Evolutionary conservation across 208 protist genomes (phyloP).

Genomic region (Leishmania gerbilli): DNA sequence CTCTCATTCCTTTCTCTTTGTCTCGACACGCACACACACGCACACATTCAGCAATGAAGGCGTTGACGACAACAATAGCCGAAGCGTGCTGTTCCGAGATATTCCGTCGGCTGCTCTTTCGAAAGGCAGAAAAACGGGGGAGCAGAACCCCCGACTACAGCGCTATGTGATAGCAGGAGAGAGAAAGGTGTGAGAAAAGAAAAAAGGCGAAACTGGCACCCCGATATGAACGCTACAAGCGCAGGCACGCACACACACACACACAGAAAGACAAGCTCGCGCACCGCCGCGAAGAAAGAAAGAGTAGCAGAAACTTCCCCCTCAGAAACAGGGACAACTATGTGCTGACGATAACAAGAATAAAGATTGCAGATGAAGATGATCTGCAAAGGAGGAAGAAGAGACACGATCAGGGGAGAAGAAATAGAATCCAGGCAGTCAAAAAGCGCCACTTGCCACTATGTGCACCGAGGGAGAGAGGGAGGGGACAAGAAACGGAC

Average conservation of each 20-base stretch:
- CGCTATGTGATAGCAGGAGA: slow-evolving; percentile 1
- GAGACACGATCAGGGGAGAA: neutral
- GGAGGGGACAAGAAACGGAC: neutral
- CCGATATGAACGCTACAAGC: neutral
- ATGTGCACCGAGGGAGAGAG: neutral
- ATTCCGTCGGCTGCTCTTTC: neutral
- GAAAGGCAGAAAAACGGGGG: neutral
- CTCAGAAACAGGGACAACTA: neutral
- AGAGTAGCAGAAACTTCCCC: neutral
- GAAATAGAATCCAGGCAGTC: neutral
- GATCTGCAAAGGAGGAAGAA: too few species aligned
- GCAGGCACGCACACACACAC: neutral
- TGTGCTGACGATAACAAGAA: neutral
- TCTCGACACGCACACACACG: neutral
- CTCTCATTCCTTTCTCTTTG: neutral
- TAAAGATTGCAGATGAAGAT: neutral
- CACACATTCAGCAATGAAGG: neutral
- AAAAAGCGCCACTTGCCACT: neutral
- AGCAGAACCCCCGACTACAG: neutral
- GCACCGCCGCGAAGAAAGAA: neutral
- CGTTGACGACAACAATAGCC: neutral
- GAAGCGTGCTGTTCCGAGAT: neutral
- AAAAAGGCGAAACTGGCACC: neutral
- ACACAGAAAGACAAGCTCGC: neutral
- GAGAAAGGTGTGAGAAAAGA: slow-evolving; percentile 2